Conservation (phyloP, 2,329 filamentous ascomycete genomes). For the Talaromyces islandicus region DNA sequence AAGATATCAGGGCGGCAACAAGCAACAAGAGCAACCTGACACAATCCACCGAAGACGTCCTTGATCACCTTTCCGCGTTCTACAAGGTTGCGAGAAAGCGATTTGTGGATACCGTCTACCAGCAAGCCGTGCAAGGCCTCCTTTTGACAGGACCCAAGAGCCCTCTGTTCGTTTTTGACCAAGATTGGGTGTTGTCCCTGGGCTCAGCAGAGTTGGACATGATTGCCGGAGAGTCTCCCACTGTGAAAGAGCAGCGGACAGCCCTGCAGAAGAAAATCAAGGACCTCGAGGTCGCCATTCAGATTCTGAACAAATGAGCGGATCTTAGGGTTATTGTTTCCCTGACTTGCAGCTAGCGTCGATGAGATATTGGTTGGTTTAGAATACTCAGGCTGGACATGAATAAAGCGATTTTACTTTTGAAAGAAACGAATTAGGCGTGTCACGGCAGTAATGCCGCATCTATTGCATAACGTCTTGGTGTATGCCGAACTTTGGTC, state of each 20-base stretch:
- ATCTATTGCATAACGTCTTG: not conserved
- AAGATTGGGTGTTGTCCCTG: slow-evolving; percentile 46
- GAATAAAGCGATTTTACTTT: not conserved
- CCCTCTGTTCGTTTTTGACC: slow-evolving; percentile 49
- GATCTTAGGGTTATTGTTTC: not conserved
- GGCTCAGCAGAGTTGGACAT: not conserved
- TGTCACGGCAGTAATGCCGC: not conserved
- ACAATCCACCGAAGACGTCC: slow-evolving; percentile 40
- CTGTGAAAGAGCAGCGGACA: not conserved
- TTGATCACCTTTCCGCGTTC: slow-evolving; percentile 56
- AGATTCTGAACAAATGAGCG: not conserved
- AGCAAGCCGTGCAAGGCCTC: slow-evolving; percentile 52
- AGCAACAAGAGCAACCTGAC: not conserved
- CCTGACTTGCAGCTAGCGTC: not conserved
- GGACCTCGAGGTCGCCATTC: not conserved
- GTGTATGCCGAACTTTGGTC: too few species aligned
- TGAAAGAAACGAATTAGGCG: too few species aligned
- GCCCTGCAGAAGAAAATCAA: not conserved
- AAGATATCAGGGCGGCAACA: not conserved
- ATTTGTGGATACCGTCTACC: slow-evolving; percentile 58
- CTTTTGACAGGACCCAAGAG: slow-evolving; percentile 46
- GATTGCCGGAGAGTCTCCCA: not conserved
- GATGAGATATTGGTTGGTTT: not conserved
- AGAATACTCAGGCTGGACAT: not conserved
- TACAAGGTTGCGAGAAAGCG: slow-evolving; percentile 57